Evolutionary conservation across 176 grass and related monocot genomes (phyloP), one percentile per base, ranked within the genome.

Genomic region (Triticum timopheevii): DNA sequence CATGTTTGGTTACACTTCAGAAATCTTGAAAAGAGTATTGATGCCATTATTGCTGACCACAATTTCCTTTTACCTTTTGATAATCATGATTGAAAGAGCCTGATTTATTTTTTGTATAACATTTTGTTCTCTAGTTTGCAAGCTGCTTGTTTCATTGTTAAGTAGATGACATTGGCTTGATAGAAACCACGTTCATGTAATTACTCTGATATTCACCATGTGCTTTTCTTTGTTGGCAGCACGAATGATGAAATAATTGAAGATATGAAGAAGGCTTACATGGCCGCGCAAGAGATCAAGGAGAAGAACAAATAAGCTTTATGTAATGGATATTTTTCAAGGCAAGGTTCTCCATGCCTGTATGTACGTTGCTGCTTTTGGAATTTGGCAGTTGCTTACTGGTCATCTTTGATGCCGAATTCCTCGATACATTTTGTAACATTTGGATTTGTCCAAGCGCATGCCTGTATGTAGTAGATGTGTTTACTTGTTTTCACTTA

Each of bases 251-350:
- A 25, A 54, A 80, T 97, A 50, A 78, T 97, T 82, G 93, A 93
- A 90, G 93, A 97, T 84, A 97, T 95, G 95, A 97, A 97, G 93
- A 90, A 84, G 42, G 87, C 77, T 56, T 95, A 93, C 66, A 84
- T 97, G 89, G 79, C 84, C 11, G 89, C 95, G 76, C 92, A 95
- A 85, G 89, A 95, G 82, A 90, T 17, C 79, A 91, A 90, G 71
- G 85, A 88, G 36, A 86, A 42, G 40, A 86, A 77, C 25, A 76
- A 88, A 69, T 72, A 81, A 84, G 67, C 13, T 6, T 42, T 84
- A 25, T 56, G n/a, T 40, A 27, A 30, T 73, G 65, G 63, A 69
- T 23, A 50, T 59, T 36, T 12, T 15, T 13, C 52, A 49, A 70
- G 1, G 9, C 39, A 68, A 36, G 4, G 0, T 25, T 56, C 36